Conservation (phyloP, 345 rosid species). For the Hirschfeldia incana region DNA sequence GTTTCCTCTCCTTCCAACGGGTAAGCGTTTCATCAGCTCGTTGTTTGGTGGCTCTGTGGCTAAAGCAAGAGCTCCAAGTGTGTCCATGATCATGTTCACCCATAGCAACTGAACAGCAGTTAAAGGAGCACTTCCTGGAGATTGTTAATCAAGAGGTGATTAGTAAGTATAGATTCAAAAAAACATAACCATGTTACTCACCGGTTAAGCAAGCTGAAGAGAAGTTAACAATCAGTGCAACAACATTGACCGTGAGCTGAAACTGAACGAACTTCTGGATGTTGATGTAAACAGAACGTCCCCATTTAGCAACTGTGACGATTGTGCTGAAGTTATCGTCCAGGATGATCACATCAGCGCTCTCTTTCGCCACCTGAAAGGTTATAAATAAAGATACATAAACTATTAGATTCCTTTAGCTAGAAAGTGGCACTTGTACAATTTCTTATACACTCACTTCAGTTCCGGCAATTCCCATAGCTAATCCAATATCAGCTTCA, state of each 20-base stretch:
- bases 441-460: slow-evolving; percentile 51
- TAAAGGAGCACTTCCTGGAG: slow-evolving; percentile 68
- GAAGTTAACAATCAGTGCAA: slow-evolving; percentile 83
- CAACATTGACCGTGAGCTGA: slow-evolving; percentile 89
- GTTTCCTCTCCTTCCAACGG: slow-evolving; percentile 68
- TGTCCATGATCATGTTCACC: slow-evolving; percentile 93
- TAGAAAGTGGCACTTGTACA: not conserved
- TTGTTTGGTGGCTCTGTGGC: slow-evolving; percentile 83
- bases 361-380: slow-evolving; percentile 93
- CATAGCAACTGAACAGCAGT: slow-evolving; percentile 81
- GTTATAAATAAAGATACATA: not conserved
- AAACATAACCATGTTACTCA: slow-evolving; percentile 21
- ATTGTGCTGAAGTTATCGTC: slow-evolving; percentile 96
- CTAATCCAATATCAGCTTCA: slow-evolving; percentile 95
- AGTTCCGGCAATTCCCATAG: slow-evolving; percentile 99
- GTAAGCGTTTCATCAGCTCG: slow-evolving; percentile 63
- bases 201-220: slow-evolving; percentile 94
- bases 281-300: slow-evolving; percentile 88
- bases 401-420: not conserved
- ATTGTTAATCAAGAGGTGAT: not conserved
- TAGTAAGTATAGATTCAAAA: not conserved
- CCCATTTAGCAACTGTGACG: slow-evolving; percentile 96
- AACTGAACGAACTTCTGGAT: slow-evolving; percentile 94
- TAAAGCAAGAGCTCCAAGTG: slow-evolving; percentile 85
- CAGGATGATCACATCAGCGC: slow-evolving; percentile 91